phyloP scores from a whole-genome alignment of 2,329 filamentous ascomycete genomes.

The Bipolaris zeicola region DNA sequence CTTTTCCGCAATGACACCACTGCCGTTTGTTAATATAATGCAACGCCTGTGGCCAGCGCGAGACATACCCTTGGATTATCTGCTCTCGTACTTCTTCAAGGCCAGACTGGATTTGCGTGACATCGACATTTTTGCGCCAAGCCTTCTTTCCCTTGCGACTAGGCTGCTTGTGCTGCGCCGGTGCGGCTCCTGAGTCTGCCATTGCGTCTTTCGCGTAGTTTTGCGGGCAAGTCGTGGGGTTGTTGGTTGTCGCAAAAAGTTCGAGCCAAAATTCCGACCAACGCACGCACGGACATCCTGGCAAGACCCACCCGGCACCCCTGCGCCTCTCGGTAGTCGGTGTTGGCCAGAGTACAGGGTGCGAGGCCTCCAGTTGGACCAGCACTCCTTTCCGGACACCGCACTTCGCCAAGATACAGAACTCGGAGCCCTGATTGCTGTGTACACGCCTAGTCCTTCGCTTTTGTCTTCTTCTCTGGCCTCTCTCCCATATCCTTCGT shows the following conservation, averaged over 20 bases:
- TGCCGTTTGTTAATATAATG: slow-evolving; percentile 47
- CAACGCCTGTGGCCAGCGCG: not conserved
- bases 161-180: slow-evolving; percentile 82
- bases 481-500: slow-evolving; percentile 3
- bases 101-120: slow-evolving; percentile 82
- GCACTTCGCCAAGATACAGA: slow-evolving; percentile 17
- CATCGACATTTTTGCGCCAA: slow-evolving; percentile 97
- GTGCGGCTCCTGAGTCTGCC: slow-evolving; percentile 58
- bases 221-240: slow-evolving; percentile 13
- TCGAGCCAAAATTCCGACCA: slow-evolving; percentile 21
- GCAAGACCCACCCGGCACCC: slow-evolving; percentile 7
- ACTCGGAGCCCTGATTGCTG: slow-evolving; percentile 4
- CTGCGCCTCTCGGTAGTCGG: slow-evolving; percentile 20
- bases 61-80: slow-evolving; percentile 80
- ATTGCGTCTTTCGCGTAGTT: slow-evolving; percentile 18
- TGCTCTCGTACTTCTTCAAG: slow-evolving; percentile 85
- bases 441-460: not conserved
- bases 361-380: slow-evolving; percentile 25
- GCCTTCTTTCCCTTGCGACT: slow-evolving; percentile 98
- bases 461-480: not conserved
- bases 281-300: slow-evolving; percentile 13
- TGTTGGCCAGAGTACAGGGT: slow-evolving; percentile 12
- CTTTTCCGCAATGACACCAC: slow-evolving; percentile 85
- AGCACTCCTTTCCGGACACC: slow-evolving; percentile 33
- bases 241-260: slow-evolving; percentile 21